These are phyloP conservation scores for Biscutella laevigata DNA, from an alignment of 441 rosid species.

Conservation along the genomic window DNA sequence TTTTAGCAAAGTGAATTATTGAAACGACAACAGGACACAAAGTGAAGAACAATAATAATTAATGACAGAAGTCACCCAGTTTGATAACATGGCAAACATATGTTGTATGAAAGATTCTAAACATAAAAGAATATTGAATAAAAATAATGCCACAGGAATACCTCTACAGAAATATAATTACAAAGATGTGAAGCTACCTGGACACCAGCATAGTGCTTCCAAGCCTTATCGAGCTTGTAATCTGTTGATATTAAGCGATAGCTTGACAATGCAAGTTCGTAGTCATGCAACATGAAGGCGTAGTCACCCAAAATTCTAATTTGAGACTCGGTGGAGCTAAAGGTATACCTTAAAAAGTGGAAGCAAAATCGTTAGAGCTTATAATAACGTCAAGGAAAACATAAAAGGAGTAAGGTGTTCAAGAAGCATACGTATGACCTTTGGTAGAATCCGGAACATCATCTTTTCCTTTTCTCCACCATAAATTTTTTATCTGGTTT, in stretches of 20 bases:
- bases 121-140: conserved; percentile 1
- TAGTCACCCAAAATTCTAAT: conserved; percentile 92
- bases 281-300: conserved; percentile 95
- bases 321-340: conserved; percentile 90
- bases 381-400: conserved; percentile 5
- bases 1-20: conserved; percentile 3
- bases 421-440: conserved; percentile 61
- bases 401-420: conserved; percentile 14
- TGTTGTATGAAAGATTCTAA: not conserved
- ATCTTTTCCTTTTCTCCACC: conserved; percentile 99
- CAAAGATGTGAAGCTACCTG: conserved; percentile 54
- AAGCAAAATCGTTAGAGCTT: conserved; percentile 8
- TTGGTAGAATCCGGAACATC: conserved; percentile 52
- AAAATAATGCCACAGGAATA: not conserved
- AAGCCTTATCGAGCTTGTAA: conserved; percentile 96
- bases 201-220: conserved; percentile 97
- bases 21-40: conserved; percentile 4
- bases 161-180: conserved; percentile 11
- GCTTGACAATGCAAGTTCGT: conserved; percentile 92
- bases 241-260: conserved; percentile 94
- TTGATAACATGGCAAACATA: conserved; percentile 7
- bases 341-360: conserved; percentile 70
- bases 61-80: not conserved
- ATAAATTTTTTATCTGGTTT: conserved; percentile 89
- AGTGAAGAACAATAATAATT: not conserved